Evolutionary conservation across 768 basidiomycete species (phyloP), one percentile per base, ranked within the genome.

Genomic region (Boletus rubescentipes): DNA sequence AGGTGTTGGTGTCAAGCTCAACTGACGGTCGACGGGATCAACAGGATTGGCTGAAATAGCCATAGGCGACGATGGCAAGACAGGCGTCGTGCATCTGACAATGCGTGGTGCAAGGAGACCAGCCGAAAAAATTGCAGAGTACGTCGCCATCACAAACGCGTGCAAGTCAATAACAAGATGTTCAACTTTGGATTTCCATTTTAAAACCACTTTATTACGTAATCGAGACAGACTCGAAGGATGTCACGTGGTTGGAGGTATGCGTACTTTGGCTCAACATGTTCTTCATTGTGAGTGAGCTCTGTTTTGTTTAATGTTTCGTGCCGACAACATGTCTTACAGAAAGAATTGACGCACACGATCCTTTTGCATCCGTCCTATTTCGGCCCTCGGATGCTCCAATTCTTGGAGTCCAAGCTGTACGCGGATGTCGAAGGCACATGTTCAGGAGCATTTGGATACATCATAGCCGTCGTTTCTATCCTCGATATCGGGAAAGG

Each of bases 281-380:
- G 85, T 87, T 87, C 74, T 87, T 87, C 77, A 87, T 87, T 51
- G 86, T 83, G 66, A 75, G 85, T 77, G 50, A 43, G 12, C 32
- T 44, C 16, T 21, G 21, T 41, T 46, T 46, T 30, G 30, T 46
- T 32, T 14, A n/a, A 12, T 31, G 7, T 57, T 21, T 43, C 18
- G 42, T 31, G 42, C 49, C 50, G 30, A 55, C 31, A 46, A 58
- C 32, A 47, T 51, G 15, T 1, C 5, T 31, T 37, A 26, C 51
- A 98, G 96, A 96, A 97, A 82, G 90, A 95, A 69, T 82, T 99
- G 9, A 91, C 91, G n/a, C 94, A 98, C 69, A 96, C 94, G 5
- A 97, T 98, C 67, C 85, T 95, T 35, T 82, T 99, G 23, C 96
- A 98, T 68, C 97, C 97, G 23, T 98, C 96, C 16, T 99, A 97